These are phyloP conservation scores for Aspergillus phoenicis DNA, from an alignment of 2,329 filamentous ascomycete species.

Conservation along the genomic window DNA sequence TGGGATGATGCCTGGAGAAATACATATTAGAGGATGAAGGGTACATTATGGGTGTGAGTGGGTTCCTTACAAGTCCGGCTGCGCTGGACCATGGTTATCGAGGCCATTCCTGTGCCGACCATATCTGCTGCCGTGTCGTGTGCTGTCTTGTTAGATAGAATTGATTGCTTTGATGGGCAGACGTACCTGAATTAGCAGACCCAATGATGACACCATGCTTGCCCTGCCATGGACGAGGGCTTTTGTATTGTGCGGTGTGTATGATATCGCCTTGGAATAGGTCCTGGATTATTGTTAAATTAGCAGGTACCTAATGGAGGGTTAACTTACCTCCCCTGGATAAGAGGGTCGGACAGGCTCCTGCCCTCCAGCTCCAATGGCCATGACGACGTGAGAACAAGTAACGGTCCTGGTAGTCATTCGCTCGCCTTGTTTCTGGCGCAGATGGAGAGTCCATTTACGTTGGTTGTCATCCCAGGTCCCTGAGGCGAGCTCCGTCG, in stretches of 20 bases:
- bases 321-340: background rate
- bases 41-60: background rate
- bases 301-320: slow-evolving; percentile 39
- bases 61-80: slow-evolving; percentile 34
- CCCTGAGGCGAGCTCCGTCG: background rate
- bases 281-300: slow-evolving; percentile 36
- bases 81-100: slow-evolving; percentile 53
- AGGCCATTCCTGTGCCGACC: slow-evolving; percentile 43
- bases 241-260: slow-evolving; percentile 12
- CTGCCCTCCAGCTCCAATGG: background rate
- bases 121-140: slow-evolving; percentile 55
- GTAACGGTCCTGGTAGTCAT: background rate
- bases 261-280: slow-evolving; percentile 26
- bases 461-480: background rate
- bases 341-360: background rate
- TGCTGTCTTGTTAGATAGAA: background rate
- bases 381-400: background rate
- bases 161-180: slow-evolving; percentile 2
- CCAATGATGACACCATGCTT: slow-evolving; percentile 52
- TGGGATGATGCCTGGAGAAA: background rate
- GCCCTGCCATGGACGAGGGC: slow-evolving; percentile 33
- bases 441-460: background rate
- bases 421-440: background rate
- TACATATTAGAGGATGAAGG: background rate
- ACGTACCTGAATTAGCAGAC: slow-evolving; percentile 49